Evolutionary conservation across 208 protist species (phyloP).

Genomic region (Trypanosoma cruzi): DNA sequence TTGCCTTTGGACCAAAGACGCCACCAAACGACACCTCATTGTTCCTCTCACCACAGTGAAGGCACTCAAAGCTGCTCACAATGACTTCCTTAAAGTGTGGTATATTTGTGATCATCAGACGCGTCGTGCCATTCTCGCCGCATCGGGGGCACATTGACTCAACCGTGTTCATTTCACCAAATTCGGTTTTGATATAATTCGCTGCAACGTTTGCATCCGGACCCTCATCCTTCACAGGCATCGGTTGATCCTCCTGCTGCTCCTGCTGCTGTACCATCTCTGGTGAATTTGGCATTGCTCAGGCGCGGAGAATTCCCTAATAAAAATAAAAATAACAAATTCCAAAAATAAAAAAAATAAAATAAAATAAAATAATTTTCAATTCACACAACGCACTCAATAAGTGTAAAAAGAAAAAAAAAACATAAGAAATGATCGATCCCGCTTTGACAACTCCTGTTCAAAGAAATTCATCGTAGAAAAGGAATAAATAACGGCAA

Average conservation of each 20-base stretch:
- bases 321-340: no score
- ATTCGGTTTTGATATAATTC: conserved; percentile 76
- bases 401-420: background rate
- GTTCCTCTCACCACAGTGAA: conserved; percentile 84
- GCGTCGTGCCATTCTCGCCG: conserved; percentile 83
- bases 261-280: conserved; percentile 1
- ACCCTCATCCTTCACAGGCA: conserved; percentile 6
- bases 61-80: conserved; percentile 93
- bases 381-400: no score
- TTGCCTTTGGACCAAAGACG: conserved; percentile 74
- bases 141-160: conserved; percentile 91
- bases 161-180: conserved; percentile 88
- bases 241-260: conserved; percentile 5
- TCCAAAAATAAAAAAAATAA: background rate
- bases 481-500: no score
- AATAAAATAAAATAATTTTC: background rate
- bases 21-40: conserved; percentile 93
- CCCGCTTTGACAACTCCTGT: background rate
- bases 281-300: background rate
- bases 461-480: no score
- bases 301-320: background rate
- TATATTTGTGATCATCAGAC: conserved; percentile 92
- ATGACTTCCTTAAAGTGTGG: conserved; percentile 94
- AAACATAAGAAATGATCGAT: background rate
- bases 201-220: conserved; percentile 18